Conservation (phyloP, 345 rosid species). For the Murraya paniculata region DNA sequence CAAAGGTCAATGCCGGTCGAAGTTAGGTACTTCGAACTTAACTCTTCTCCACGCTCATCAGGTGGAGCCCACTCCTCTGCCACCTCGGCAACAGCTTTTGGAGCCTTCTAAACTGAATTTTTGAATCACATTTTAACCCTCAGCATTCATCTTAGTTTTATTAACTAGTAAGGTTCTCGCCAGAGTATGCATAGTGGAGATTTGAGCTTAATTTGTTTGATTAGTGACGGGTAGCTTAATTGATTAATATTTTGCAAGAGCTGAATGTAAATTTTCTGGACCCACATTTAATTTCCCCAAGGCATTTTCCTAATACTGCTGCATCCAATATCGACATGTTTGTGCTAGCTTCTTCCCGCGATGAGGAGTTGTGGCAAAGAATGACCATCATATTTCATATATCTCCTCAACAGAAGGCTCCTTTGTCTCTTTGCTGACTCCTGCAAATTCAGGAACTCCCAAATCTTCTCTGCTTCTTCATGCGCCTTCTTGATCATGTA, state of each 20-base stretch:
- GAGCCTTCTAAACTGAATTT: too few relatives aligned
- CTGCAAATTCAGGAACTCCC: conserved; percentile 57
- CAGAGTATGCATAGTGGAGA: too few relatives aligned
- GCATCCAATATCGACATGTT: conserved; percentile 77
- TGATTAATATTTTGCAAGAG: conserved; percentile 64
- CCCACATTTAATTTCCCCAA: conserved; percentile 35
- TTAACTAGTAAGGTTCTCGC: too few relatives aligned
- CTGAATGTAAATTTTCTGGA: conserved; percentile 33
- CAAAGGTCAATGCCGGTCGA: too few relatives aligned
- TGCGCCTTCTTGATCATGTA: conserved; percentile 33
- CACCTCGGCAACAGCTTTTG: too few relatives aligned
- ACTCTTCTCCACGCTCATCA: too few relatives aligned
- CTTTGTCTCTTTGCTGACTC: conserved; percentile 51
- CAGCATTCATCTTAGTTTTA: too few relatives aligned
- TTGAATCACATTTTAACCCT: too few relatives aligned
- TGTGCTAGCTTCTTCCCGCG: conserved; percentile 66
- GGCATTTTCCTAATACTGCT: conserved; percentile 55
- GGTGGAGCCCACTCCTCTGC: too few relatives aligned
- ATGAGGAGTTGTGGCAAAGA: conserved; percentile 68
- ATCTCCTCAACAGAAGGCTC: conserved; percentile 71
- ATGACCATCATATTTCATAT: conserved; percentile 71
- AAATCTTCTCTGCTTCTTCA: conserved; percentile 15
- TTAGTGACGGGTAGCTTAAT: conserved; percentile 44
- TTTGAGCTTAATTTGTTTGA: too few relatives aligned
- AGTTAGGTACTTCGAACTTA: too few relatives aligned